Evolutionary conservation across 768 basidiomycete species (phyloP), one percentile per base, ranked within the genome.

Genomic region (Xerocomus brunneocitrinus): DNA sequence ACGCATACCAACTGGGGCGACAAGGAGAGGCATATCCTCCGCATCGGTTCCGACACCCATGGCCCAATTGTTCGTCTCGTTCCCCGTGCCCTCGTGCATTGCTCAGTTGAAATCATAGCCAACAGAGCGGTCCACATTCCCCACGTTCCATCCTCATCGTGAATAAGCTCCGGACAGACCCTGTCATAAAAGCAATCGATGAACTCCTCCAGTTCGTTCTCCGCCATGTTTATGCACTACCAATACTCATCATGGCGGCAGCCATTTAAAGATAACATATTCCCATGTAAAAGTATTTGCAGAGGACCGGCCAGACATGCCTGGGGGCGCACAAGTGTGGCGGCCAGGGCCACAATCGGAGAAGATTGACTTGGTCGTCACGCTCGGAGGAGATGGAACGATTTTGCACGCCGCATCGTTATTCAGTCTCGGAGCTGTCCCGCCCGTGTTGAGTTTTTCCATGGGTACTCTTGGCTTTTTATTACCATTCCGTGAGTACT

Each of bases 351-450:
- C 74, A 41, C 71, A 73, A 46, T 74, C 84, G 4, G 75, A 83
- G 58, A 79, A 78, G 50, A 89, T 95, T 53, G 89, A 93, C 66
- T 75, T 98, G 8, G 86, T 97, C 19, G 83, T 97, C 27, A 95
- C 95, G 0, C 72, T 98, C 1, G 95, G 95, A 42, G 95, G 95
- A 32, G 95, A 98, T 65, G 95, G 95, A 8, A 97, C 95, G 5
- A 94, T 97, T 46, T 78, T 98, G 1, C 93, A 95, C 65, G 91
- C 92, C 0, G 94, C 94, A 1, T 91, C 91, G 7, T 73, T 98
- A 8, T 98, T 98, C 69, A 89, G 85, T 59, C 75, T 82, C 4
- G 91, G 89, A n/a, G 89, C 89, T 22, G 93, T 97, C 8, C 95
- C 95, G 5, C 95, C 95, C 0, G 93, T 87, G 0, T 66, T 81